Conservation (phyloP, 2,329 filamentous ascomycete genomes). For the Colletotrichum sp. region DNA sequence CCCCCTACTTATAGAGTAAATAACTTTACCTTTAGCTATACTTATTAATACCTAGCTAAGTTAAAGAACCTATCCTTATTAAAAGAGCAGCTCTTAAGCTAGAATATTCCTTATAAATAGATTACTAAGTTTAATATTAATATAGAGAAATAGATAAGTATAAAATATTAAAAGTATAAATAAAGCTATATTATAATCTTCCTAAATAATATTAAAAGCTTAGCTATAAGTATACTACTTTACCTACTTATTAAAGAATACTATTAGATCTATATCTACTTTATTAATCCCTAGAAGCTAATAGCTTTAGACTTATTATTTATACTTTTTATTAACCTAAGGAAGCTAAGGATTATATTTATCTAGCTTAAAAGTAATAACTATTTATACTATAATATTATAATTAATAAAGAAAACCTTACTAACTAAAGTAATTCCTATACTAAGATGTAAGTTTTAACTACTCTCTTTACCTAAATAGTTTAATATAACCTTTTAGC, state of each 20-base stretch:
- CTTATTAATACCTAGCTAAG: neutral
- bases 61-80: neutral
- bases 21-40: neutral
- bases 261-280: neutral
- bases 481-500: neutral
- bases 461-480: neutral
- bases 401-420: neutral
- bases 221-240: neutral
- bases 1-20: neutral
- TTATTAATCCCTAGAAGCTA: neutral
- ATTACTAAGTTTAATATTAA: neutral
- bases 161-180: neutral
- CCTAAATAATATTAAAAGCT: neutral
- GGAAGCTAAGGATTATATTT: neutral
- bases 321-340: neutral
- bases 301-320: neutral
- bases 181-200: neutral
- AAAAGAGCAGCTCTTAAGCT: neutral
- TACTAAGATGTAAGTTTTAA: neutral
- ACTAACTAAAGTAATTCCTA: neutral
- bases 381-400: neutral
- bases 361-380: neutral
- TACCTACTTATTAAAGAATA: neutral
- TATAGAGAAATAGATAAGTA: neutral
- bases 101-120: neutral